Evolutionary conservation across 2,329 filamentous ascomycete species (phyloP), one percentile per base, ranked within the genome.

Genomic region (Alternaria atra): DNA sequence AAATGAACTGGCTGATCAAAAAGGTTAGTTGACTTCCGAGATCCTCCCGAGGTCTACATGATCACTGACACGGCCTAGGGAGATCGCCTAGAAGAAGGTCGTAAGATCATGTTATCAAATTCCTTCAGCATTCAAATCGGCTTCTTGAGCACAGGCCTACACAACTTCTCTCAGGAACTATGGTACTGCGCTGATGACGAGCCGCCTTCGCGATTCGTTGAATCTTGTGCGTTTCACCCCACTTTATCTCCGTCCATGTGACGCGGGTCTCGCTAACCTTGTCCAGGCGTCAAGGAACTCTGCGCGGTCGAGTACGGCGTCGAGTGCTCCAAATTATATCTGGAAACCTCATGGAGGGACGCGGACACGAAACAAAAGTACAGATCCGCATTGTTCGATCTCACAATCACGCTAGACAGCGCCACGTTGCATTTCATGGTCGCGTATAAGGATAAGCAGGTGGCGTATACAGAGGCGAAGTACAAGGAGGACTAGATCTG

Each of bases 341-440:
- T 20, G 39, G 39, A 43, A 25, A 23, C 17, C 17, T 20, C 17
- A 1, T 43, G 30, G 23, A 13, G 25, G 13, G 30, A 50, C 37
- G 3, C 29, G 8, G 30, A 34, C 2, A 50, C 47, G 17, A 50
- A 37, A n/a, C 50, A 52, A 17, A 10, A 17, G 3, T 67, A 61
- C 29, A 63, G 60, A n/a, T 37, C 27, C 4, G 17, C 63, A 3
- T 15, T 44, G 17, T 65, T 51, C 17, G 55, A 58, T 15, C 48
- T 67, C 15, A 52, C 63, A 44, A 61, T 65, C 44, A 63, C 10
- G n/a, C 47, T 63, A 9, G 61, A 63, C 42, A 60, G 65, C 7
- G 54, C 60, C 2, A 60, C 62, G 12, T 29, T 67, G 5, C 56
- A 67, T 17, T 63, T 67, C 42, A 40, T 54, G 6, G 34, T 63